phyloP scores from a whole-genome alignment of 805 yeast species.

The Schwanniomyces vanrijiae region DNA sequence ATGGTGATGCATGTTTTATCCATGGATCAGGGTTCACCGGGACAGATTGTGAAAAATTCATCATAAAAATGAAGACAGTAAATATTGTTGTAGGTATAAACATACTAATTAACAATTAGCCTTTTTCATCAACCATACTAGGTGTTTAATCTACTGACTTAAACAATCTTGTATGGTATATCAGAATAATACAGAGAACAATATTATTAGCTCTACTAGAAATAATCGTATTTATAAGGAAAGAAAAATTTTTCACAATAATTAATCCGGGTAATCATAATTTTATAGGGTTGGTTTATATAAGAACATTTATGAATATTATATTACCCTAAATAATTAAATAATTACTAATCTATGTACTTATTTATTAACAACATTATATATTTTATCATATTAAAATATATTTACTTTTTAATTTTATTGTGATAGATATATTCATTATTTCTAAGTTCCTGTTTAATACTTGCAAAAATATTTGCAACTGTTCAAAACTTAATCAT shows the following conservation, averaged over 20 bases:
- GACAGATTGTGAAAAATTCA: conserved; percentile 30
- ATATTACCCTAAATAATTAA: too few relatives aligned
- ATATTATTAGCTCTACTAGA: not conserved
- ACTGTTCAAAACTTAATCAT: too few relatives aligned
- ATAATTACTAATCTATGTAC: not conserved
- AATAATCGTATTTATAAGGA: not conserved
- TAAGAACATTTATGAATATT: too few relatives aligned
- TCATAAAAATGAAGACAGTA: conserved; percentile 14
- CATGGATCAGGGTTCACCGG: conserved; percentile 75
- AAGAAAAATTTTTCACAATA: too few relatives aligned
- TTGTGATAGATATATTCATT: too few relatives aligned
- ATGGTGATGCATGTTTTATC: conserved; percentile 96
- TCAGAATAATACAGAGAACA: not conserved
- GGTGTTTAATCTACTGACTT: not conserved
- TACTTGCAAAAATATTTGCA: too few relatives aligned
- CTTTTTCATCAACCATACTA: not conserved
- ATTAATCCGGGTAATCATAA: not conserved
- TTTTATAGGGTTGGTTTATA: not conserved
- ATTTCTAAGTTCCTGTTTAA: too few relatives aligned
- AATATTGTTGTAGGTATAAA: not conserved
- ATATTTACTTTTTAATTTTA: too few relatives aligned
- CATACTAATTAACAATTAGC: not conserved
- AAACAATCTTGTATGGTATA: not conserved
- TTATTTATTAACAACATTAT: too few relatives aligned
- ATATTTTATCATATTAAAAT: too few relatives aligned